Evolutionary conservation across 2,329 filamentous ascomycete genomes (phyloP), one percentile per base, ranked within the genome.

Genomic region (Cryphonectria japonica): DNA sequence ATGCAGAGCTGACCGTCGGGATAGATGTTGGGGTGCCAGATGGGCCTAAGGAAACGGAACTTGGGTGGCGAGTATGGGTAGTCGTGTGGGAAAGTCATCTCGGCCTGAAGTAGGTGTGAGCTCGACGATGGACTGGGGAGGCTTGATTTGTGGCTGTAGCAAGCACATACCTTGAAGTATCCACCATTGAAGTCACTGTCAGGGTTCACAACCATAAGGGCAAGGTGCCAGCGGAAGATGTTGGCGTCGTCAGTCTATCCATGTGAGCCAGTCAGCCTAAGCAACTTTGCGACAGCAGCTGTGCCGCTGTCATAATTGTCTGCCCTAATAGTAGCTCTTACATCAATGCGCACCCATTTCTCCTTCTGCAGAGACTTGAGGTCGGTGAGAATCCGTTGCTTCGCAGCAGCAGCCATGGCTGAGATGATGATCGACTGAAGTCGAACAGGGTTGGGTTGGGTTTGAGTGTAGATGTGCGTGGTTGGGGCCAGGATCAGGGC

Each of bases 1-100:
- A 99, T 98, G 85, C 96, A 98, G 61, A 98, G 88, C 75, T 91
- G 91, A 76, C 95, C 95, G 80, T 98, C 93, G 7, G 89, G 83
- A 83, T 98, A 98, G 78, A 99, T 91, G 80, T 99, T 99, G 3
- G 95, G 95, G 80, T 99, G 95, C 83, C 90, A 94, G 73, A 98
- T 91, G 22, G 92, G 90, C 32, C 85, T 83, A 26, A 89, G 80
- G 83, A 99, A 98, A 74, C 91, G 91, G 85, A 99, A 98, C 69
- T 91, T 92, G 37, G 95, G 95, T 39, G 95, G 95, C 59, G 89
- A 87, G 83, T 93, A 97, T 0, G 96, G 96, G 81, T 98, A 99
- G 77, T 97, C 95, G 76, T 86, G 85, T 13, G 93, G 91, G 77
- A 99, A 98, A 32, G 86, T 89, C 91, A 99, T 96, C 77, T 92